phyloP scores from a whole-genome alignment of 768 basidiomycete genomes.

The Hygrocybe punicea region DNA sequence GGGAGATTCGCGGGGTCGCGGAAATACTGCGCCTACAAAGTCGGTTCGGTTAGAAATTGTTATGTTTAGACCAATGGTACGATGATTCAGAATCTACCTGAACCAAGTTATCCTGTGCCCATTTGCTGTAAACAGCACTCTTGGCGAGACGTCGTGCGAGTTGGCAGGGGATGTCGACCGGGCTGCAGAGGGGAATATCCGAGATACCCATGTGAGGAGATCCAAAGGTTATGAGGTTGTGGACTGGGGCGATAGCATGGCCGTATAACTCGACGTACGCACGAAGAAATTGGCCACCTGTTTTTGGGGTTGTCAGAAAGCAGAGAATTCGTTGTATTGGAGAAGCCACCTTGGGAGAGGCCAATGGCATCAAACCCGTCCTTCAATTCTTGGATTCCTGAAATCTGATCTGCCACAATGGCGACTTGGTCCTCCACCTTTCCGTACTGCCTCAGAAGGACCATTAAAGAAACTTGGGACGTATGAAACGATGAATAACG shows the following conservation, averaged over 20 bases:
- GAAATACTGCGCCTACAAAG: constrained; percentile 75
- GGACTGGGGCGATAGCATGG: constrained; percentile 50
- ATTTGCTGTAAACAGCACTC: constrained; percentile 63
- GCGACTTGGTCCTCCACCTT: constrained; percentile 70
- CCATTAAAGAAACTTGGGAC: constrained; percentile 8
- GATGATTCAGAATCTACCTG: constrained; percentile 45
- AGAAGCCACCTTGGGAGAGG: constrained; percentile 68
- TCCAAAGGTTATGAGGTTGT: constrained; percentile 85
- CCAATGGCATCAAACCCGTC: constrained; percentile 83
- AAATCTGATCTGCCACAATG: constrained; percentile 61
- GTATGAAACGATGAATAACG: constrained; percentile 29
- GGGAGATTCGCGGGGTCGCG: constrained; percentile 65
- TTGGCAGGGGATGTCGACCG: constrained; percentile 68
- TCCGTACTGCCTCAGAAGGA: constrained; percentile 55
- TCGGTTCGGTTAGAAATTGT: too few relatives aligned
- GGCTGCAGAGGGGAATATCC: constrained; percentile 63
- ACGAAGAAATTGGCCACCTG: constrained; percentile 83
- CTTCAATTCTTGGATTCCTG: constrained; percentile 58
- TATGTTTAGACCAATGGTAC: not conserved
- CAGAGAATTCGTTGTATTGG: not conserved
- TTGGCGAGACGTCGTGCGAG: constrained; percentile 59
- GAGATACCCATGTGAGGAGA: constrained; percentile 85
- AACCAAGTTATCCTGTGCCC: constrained; percentile 74
- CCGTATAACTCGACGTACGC: constrained; percentile 79
- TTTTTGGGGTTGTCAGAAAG: not conserved